Evolutionary conservation across 768 basidiomycete species (phyloP), one percentile per base, ranked within the genome.

Genomic region (Serendipita sp.): DNA sequence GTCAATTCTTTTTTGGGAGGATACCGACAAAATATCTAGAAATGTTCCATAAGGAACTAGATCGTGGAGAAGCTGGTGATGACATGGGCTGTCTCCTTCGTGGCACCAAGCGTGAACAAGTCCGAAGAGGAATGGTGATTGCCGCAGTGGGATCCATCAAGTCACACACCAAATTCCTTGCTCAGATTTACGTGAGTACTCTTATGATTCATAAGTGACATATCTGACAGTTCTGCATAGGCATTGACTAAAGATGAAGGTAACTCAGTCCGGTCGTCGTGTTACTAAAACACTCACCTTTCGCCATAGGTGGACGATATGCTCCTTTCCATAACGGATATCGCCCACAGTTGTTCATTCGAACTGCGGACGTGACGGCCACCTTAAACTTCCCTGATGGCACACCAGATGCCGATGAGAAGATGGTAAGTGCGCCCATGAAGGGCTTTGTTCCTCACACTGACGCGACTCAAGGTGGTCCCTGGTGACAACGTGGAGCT

Each of bases 1-100:
- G 44, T 30, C 45, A 9, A 20, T 28, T n/a, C n/a, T n/a, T 17
- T n/a, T n/a, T n/a, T n/a, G n/a, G n/a, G n/a, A n/a, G 9, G 20
- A 22, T 58, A 50, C 64, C 69, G 28, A 68, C 20, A 33, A 13
- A 5, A 42, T 16, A 42, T 66, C 17, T 67, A 93, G 95, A 97
- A 75, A 97, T 96, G 91, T 98, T 98, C 85, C 95, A 96, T 81
- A 97, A 96, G 79, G 96, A 99, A 76, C 83, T 99, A 62, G 96
- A 99, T 41, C 84, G 93, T 62, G 88, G 90, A 64, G 90, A 98
- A 74, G 95, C 96, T 65, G 96, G 96, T 69, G 96, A 99, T 75
- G 98, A 98, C 79, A 97, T 98, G 91, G 96, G 96, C 67, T 89
- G 87, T 62, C 80, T 99, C 41, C 84, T 99, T 50, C 91, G 96